Conservation (phyloP, 768 basidiomycete genomes). For the Kwoniella dejecticola region DNA sequence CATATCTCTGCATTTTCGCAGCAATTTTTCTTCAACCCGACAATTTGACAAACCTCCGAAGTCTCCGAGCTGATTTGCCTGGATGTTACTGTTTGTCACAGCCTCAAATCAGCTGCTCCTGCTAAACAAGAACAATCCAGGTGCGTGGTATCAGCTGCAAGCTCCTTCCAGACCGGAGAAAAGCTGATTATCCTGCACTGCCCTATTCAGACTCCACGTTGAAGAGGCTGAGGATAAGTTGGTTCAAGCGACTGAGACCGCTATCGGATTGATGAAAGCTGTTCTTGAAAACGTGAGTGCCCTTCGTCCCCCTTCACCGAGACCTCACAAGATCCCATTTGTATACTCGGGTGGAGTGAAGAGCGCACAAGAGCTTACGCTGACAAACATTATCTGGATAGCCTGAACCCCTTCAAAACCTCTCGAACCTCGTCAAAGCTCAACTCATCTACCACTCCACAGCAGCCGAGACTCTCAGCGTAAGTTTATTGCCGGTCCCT, state of each 20-base stretch:
- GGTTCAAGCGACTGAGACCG: conserved; percentile 96
- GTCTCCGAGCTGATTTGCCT: no score
- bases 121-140: conserved; percentile 86
- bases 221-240: conserved; percentile 73
- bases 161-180: conserved; percentile 3
- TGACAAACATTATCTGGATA: conserved; percentile 52
- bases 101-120: conserved; percentile 75
- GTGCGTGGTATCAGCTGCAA: conserved; percentile 18
- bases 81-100: no score
- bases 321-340: not conserved
- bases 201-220: conserved; percentile 63
- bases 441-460: conserved; percentile 61
- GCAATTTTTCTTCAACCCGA: no score
- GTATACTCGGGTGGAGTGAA: no score
- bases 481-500: conserved; percentile 54
- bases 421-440: conserved; percentile 88
- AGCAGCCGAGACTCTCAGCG: conserved; percentile 58
- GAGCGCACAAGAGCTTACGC: no score
- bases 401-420: conserved; percentile 94
- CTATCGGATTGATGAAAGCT: conserved; percentile 95
- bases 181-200: not conserved
- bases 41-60: no score
- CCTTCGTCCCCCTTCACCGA: not conserved
- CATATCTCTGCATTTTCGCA: no score
- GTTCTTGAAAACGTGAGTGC: conserved; percentile 88